A percentile compares a stretch with the other conserved stretches of the same genome.
Conservation (phyloP, 2,329 filamentous ascomycete genomes). For the Aspergillus versicolor region DNA sequence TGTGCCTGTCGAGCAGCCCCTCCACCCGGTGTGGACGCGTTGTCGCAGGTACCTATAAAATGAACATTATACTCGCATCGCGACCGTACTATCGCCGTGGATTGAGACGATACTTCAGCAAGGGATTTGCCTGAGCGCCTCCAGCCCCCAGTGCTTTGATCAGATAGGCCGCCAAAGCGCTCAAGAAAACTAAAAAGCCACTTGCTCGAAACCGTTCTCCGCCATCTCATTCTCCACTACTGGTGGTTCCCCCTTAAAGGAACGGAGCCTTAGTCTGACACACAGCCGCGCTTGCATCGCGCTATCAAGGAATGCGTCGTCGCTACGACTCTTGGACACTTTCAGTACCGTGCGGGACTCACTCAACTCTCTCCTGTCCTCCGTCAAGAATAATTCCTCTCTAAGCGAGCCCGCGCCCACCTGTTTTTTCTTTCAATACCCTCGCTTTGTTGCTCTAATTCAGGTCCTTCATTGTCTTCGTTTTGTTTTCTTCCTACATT, state of each 20-base stretch:
- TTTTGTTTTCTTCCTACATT: not conserved
- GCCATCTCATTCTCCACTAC: constrained; percentile 18
- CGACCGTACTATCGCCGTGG: not conserved
- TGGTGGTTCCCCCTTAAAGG: constrained; percentile 23
- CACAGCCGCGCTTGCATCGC: constrained; percentile 30
- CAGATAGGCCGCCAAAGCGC: constrained; percentile 5
- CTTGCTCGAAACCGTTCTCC: constrained; percentile 17
- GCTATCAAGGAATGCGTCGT: constrained; percentile 26
- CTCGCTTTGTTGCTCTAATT: constrained; percentile 6
- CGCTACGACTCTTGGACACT: constrained; percentile 20
- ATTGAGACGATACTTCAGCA: not conserved
- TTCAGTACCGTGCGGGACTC: constrained; percentile 21
- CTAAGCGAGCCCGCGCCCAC: not conserved
- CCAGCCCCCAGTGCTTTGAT: not conserved
- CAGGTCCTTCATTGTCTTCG: not conserved
- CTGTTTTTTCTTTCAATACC: not conserved
- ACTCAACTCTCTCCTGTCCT: constrained; percentile 12
- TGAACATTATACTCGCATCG: not conserved
- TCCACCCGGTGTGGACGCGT: not conserved
- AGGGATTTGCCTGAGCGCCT: not conserved
- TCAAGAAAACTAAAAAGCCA: constrained; percentile 11
- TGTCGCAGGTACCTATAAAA: not conserved
- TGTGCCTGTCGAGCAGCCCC: not conserved
- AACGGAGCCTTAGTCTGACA: constrained; percentile 24
- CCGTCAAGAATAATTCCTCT: constrained; percentile 4